A percentile compares a stretch with the other conserved stretches of the same genome.
Conservation (phyloP, 495 filamentous ascomycete species). For the Lophiostoma macrostomum region DNA sequence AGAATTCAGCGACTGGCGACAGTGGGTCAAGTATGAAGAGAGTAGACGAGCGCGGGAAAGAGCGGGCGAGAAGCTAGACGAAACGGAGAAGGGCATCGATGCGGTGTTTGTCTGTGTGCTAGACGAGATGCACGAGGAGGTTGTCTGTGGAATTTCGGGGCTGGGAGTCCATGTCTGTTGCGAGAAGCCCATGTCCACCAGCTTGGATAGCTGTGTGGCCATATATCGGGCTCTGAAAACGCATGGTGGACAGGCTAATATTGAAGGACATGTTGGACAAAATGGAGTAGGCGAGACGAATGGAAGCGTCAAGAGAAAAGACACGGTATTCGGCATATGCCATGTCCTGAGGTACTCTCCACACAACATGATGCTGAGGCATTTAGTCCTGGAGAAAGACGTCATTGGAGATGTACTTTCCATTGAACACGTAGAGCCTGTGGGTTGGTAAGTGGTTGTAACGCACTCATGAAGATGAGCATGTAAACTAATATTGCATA, state of each 20-base stretch:
- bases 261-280: too few species aligned
- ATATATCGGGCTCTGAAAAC: conserved; percentile 64
- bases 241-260: too few species aligned
- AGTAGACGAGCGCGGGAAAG: conserved; percentile 46
- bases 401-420: conserved; percentile 83
- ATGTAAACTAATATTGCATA: too few species aligned
- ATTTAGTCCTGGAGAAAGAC: conserved; percentile 67
- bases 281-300: conserved; percentile 36
- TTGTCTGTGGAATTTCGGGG: conserved; percentile 65
- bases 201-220: conserved; percentile 66
- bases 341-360: conserved; percentile 66
- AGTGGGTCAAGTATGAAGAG: conserved; percentile 65
- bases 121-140: conserved; percentile 81
- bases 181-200: conserved; percentile 89
- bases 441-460: too few species aligned
- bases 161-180: conserved; percentile 76
- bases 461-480: too few species aligned
- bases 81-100: conserved; percentile 55
- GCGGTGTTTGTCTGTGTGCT: conserved; percentile 84
- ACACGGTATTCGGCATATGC: conserved; percentile 72
- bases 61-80: conserved; percentile 26
- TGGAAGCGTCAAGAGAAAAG: neutral
- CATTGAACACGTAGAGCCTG: conserved; percentile 87
- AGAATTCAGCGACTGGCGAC: conserved; percentile 69
- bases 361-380: conserved; percentile 80